Percentiles rank a stretch among this genome's conserved stretches.
phyloP scores from a whole-genome alignment of 331 rosid genomes.

The Erythrophleum ivorense region DNA sequence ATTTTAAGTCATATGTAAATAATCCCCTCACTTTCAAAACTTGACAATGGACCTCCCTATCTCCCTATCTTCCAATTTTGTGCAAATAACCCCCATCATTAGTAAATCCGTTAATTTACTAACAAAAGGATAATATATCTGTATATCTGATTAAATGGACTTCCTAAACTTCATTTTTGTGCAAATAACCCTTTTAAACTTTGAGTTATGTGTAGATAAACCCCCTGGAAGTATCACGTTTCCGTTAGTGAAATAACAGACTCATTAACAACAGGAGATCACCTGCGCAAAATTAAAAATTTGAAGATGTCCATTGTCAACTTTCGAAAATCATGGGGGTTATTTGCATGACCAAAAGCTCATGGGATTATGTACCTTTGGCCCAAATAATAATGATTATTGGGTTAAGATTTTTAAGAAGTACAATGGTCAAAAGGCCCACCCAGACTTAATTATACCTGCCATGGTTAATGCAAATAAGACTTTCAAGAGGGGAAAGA shows the following conservation, averaged over 20 bases:
- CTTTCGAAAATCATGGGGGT: neutral
- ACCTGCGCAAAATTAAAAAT: neutral
- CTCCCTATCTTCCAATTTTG: neutral
- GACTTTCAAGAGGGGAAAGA: neutral
- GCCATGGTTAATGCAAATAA: slow-evolving; percentile 5
- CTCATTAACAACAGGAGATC: neutral
- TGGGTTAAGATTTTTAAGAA: slow-evolving; percentile 22
- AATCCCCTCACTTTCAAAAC: neutral
- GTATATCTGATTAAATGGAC: neutral
- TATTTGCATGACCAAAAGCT: neutral
- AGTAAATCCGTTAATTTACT: neutral
- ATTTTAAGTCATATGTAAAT: neutral
- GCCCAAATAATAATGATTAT: neutral
- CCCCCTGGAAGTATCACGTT: neutral
- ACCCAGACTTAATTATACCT: neutral
- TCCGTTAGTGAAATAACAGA: neutral
- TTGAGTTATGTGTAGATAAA: neutral
- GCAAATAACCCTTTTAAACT: too few species aligned
- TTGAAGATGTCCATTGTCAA: neutral
- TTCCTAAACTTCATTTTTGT: neutral
- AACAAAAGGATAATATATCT: neutral
- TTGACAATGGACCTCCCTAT: neutral
- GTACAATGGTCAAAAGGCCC: slow-evolving; percentile 19
- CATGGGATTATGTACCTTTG: neutral
- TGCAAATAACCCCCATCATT: neutral